A percentile compares a stretch with the other conserved stretches of the same genome.
Evolutionary conservation across 495 filamentous ascomycete species (phyloP).

Genomic region (Aspergillus ellipticus): DNA sequence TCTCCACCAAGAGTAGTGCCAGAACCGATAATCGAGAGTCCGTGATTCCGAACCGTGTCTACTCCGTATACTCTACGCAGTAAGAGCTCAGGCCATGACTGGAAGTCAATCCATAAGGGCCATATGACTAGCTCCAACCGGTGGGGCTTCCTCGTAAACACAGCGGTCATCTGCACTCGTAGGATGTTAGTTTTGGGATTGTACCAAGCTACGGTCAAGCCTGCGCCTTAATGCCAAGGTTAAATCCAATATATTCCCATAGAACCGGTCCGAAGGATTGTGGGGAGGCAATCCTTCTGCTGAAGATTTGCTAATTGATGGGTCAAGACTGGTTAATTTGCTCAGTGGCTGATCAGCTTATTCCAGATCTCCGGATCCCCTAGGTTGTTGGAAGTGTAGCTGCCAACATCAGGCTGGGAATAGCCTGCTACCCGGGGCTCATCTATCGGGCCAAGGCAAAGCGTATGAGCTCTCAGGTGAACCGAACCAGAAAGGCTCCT

Average conservation of each 20-base stretch:
- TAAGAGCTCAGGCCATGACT: no score
- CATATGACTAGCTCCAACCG: no score
- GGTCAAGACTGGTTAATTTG: background rate
- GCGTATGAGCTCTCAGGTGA: conserved; percentile 13
- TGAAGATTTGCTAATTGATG: background rate
- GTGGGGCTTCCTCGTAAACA: no score
- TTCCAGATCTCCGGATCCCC: conserved; percentile 20
- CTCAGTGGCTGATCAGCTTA: background rate
- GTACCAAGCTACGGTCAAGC: background rate
- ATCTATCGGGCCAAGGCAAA: conserved; percentile 25
- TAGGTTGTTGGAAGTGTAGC: conserved; percentile 16
- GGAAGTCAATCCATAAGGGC: no score
- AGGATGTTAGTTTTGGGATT: no score
- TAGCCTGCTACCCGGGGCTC: conserved; percentile 23
- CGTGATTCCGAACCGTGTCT: no score
- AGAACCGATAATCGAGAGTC: no score
- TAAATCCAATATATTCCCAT: background rate
- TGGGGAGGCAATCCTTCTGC: no score
- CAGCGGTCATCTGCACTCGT: no score
- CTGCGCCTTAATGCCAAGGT: background rate
- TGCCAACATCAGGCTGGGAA: conserved; percentile 21
- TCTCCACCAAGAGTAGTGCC: no score
- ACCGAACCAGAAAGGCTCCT: background rate
- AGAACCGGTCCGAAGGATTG: background rate
- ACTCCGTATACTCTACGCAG: no score